phyloP scores from a whole-genome alignment of 495 filamentous ascomycete genomes.

The Tuber melanosporum region DNA sequence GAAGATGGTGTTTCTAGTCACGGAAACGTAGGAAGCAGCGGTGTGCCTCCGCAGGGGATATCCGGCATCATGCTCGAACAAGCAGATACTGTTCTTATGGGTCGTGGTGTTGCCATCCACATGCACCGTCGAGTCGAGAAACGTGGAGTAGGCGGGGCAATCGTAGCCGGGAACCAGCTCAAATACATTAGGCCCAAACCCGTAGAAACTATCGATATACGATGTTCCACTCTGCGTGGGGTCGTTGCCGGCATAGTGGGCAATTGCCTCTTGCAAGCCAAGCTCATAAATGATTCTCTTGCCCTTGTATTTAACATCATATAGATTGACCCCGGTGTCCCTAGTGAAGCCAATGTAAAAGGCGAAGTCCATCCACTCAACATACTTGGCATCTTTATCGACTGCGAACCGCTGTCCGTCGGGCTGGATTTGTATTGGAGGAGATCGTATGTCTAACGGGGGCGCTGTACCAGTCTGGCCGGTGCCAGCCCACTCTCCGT shows the following conservation, averaged over 20 bases:
- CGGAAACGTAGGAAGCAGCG: slow-evolving; percentile 39
- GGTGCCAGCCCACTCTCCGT: slow-evolving; percentile 47
- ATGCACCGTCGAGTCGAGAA: slow-evolving; percentile 45
- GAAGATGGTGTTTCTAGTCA: slow-evolving; percentile 49
- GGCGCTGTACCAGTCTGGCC: slow-evolving; percentile 42
- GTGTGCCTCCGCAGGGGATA: slow-evolving; percentile 49
- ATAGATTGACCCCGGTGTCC: slow-evolving; percentile 48
- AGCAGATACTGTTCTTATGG: slow-evolving; percentile 47
- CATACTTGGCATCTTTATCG: slow-evolving; percentile 48
- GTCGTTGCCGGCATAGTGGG: slow-evolving; percentile 52
- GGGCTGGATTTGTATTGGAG: slow-evolving; percentile 45
- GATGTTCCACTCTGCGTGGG: slow-evolving; percentile 46
- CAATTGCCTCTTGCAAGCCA: slow-evolving; percentile 52
- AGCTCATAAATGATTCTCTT: slow-evolving; percentile 53
- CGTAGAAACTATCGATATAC: slow-evolving; percentile 49
- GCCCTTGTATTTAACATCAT: slow-evolving; percentile 51
- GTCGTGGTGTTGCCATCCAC: slow-evolving; percentile 44
- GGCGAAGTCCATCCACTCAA: slow-evolving; percentile 52
- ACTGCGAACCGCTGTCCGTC: slow-evolving; percentile 44
- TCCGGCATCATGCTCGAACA: slow-evolving; percentile 49
- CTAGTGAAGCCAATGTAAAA: slow-evolving; percentile 49
- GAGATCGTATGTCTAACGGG: slow-evolving; percentile 43
- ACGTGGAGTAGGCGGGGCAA: slow-evolving; percentile 50
- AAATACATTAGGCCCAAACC: slow-evolving; percentile 47
- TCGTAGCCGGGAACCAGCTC: slow-evolving; percentile 51